Evolutionary conservation across 352 stramenopile species (phyloP).

Genomic region (Phytophthora cryptogea): DNA sequence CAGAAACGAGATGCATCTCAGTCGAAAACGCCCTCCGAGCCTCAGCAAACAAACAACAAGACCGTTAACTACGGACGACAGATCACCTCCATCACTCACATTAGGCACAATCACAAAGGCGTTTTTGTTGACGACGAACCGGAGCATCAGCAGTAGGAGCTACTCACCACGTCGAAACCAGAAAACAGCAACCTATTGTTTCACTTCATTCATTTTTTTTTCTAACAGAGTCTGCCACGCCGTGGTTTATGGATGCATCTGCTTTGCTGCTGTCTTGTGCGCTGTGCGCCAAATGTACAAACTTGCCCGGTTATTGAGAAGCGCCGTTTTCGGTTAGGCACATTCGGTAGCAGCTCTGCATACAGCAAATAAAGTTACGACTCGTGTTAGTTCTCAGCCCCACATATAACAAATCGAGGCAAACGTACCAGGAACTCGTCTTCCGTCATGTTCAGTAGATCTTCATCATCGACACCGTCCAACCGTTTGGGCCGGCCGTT

Average conservation of each 20-base stretch:
- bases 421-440: conserved; percentile 82
- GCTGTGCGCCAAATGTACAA: conserved; percentile 30
- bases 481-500: conserved; percentile 69
- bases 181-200: conserved; percentile 7
- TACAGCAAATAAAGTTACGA: conserved; percentile 1
- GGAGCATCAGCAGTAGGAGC: conserved; percentile 12
- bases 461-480: conserved; percentile 74
- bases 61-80: conserved; percentile 40
- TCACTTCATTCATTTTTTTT: conserved; percentile 30
- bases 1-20: conserved; percentile 29
- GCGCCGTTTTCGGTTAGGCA: conserved; percentile 39
- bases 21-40: conserved; percentile 9
- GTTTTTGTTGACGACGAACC: conserved; percentile 68
- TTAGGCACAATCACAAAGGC: conserved; percentile 55
- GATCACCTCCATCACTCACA: conserved; percentile 63
- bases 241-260: conserved; percentile 1
- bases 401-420: background rate
- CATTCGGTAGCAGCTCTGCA: conserved; percentile 75
- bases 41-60: conserved; percentile 22
- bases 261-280: conserved; percentile 1
- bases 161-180: background rate
- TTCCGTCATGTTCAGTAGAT: conserved; percentile 83
- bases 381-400: background rate
- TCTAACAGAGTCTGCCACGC: conserved; percentile 20
- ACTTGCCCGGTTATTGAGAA: conserved; percentile 20